Evolutionary conservation across 1,284 basidiomycete species (phyloP).

Genomic region (Pisolithus thermaeus): DNA sequence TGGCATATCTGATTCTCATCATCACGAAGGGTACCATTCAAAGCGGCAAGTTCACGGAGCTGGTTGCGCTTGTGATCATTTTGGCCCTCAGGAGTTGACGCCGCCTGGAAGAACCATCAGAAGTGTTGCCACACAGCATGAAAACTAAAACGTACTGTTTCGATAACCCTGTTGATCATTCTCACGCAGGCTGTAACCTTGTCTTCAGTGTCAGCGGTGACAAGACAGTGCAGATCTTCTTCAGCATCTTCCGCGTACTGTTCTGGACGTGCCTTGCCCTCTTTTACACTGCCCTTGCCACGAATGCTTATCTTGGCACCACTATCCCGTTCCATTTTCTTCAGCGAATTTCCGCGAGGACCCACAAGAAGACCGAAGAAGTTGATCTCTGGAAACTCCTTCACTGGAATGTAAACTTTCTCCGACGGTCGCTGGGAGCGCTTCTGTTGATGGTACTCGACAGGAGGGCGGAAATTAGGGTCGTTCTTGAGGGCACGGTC

Average conservation of each 20-base stretch:
- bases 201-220: conserved; percentile 89
- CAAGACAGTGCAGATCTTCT: conserved; percentile 97
- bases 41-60: conserved; percentile 92
- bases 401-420: conserved; percentile 98
- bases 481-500: conserved; percentile 97
- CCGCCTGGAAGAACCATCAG: conserved; percentile 56
- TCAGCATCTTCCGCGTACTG: conserved; percentile 94
- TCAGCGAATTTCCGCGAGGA: conserved; percentile 96
- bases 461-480: conserved; percentile 93
- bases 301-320: conserved; percentile 99
- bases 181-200: conserved; percentile 89
- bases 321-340: conserved; percentile 98
- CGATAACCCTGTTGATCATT: conserved; percentile 97
- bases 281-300: conserved; percentile 98
- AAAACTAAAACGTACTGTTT: conserved; percentile 66
- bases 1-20: conserved; percentile 99
- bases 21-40: conserved; percentile 98
- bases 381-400: conserved; percentile 99
- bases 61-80: conserved; percentile 99
- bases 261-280: conserved; percentile 93
- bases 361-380: conserved; percentile 99
- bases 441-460: conserved; percentile 93
- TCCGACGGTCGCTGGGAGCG: conserved; percentile 88
- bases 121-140: conserved; percentile 7
- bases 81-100: conserved; percentile 97